A percentile compares a stretch with the other conserved stretches of the same genome.
Conservation (phyloP, 2,329 filamentous ascomycete species). For the Lachnellula subtilissima region DNA sequence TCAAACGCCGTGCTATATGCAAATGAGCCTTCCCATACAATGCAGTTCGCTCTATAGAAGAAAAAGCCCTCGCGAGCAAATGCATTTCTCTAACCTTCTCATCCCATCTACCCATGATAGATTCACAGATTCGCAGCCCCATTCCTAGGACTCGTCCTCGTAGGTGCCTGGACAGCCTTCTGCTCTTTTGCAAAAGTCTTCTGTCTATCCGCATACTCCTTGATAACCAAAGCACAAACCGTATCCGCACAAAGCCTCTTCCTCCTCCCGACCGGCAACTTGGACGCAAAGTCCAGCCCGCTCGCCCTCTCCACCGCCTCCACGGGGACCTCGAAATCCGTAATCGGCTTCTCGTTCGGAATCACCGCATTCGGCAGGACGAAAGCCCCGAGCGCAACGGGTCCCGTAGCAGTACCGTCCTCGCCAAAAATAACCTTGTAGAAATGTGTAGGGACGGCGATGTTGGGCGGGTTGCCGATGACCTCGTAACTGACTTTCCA, state of each 20-base stretch:
- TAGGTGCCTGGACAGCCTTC: conserved; percentile 16
- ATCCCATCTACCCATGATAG: neutral
- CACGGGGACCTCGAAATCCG: conserved; percentile 90
- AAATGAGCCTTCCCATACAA: conserved; percentile 3
- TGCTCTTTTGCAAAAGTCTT: conserved; percentile 44
- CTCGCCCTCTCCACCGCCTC: conserved; percentile 90
- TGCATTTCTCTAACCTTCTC: conserved; percentile 5
- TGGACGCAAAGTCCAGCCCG: conserved; percentile 82
- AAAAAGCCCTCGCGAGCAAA: conserved; percentile 14
- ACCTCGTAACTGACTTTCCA: conserved; percentile 96
- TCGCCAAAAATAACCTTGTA: conserved; percentile 99
- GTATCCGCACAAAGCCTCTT: conserved; percentile 81
- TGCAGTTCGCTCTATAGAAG: neutral
- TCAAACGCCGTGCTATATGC: conserved; percentile 12
- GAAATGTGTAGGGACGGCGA: conserved; percentile 96
- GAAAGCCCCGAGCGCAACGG: conserved; percentile 88
- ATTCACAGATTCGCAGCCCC: conserved; percentile 13
- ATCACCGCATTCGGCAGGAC: conserved; percentile 91
- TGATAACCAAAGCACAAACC: conserved; percentile 76
- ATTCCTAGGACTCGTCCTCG: conserved; percentile 29
- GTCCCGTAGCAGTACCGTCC: conserved; percentile 63
- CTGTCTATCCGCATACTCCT: conserved; percentile 65
- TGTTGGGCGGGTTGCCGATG: conserved; percentile 86
- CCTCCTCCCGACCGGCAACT: conserved; percentile 68
- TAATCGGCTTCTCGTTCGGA: conserved; percentile 77